phyloP scores from a whole-genome alignment of 305 asterid genomes.

The Rubia tinctorum region DNA sequence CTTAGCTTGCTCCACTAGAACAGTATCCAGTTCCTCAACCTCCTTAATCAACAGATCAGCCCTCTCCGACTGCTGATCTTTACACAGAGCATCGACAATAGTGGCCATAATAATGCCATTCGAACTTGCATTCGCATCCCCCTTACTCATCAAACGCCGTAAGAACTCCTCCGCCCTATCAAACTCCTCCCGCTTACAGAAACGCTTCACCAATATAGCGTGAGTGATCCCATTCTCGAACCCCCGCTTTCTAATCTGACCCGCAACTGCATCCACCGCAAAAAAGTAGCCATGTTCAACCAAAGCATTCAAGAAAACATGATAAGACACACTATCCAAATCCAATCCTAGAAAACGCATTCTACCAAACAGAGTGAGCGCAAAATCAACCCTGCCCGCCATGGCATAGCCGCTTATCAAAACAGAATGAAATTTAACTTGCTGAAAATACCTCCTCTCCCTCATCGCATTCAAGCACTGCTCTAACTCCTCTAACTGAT shows the following conservation, averaged over 20 bases:
- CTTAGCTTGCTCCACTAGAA: constrained; percentile 47
- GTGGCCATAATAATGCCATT: constrained; percentile 45
- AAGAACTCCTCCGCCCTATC: constrained; percentile 58
- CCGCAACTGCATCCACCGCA: constrained; percentile 43
- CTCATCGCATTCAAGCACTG: constrained; percentile 41
- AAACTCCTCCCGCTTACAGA: constrained; percentile 51
- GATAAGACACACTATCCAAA: constrained; percentile 55
- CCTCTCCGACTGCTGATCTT: constrained; percentile 46
- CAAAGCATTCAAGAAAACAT: constrained; percentile 69
- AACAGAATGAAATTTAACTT: constrained; percentile 34
- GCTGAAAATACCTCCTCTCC: constrained; percentile 32
- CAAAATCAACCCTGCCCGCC: constrained; percentile 65
- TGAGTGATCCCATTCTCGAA: constrained; percentile 46
- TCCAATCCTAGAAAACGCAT: constrained; percentile 79
- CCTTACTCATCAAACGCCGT: constrained; percentile 26
- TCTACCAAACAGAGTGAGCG: constrained; percentile 65
- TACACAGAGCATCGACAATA: constrained; percentile 61
- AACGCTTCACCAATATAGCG: constrained; percentile 55
- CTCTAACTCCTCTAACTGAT: constrained; percentile 38
- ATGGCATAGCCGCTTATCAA: constrained; percentile 76
- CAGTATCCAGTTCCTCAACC: constrained; percentile 36
- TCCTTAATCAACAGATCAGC: constrained; percentile 58
- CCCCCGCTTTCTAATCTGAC: constrained; percentile 52
- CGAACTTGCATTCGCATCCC: constrained; percentile 27
- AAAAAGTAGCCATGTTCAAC: constrained; percentile 61